Evolutionary conservation across 202 grass and related monocot genomes (phyloP).

Genomic region (Schoenoplectus triqueter): DNA sequence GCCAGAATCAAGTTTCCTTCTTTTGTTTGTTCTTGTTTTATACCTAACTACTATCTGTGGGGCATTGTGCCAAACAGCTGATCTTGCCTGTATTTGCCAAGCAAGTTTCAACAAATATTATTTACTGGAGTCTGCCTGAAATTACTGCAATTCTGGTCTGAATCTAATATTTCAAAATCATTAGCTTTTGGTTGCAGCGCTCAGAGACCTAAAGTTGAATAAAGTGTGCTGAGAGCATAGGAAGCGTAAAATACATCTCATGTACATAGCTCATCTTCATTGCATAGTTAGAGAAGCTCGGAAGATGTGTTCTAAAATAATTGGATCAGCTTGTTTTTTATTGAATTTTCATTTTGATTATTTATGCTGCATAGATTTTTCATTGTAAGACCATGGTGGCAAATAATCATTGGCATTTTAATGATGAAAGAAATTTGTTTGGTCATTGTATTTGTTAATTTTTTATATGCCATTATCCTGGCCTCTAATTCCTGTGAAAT

Average conservation of each 20-base stretch:
- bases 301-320: background rate
- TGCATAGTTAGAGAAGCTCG: background rate
- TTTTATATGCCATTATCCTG: background rate
- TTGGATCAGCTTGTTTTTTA: background rate
- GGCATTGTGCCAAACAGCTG: background rate
- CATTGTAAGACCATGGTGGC: background rate
- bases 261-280: background rate
- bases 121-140: background rate
- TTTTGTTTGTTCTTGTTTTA: too few species aligned
- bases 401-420: background rate
- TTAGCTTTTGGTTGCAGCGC: constrained; percentile 28
- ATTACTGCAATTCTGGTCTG: background rate
- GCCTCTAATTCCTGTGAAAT: background rate
- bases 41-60: background rate
- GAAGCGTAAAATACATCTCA: background rate
- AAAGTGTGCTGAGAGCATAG: background rate
- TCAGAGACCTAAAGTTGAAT: constrained; percentile 37
- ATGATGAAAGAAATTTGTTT: background rate
- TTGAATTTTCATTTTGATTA: background rate
- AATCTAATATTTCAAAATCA: constrained; percentile 13
- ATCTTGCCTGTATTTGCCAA: background rate
- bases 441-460: background rate
- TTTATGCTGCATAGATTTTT: background rate
- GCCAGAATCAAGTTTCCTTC: background rate
- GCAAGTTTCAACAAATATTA: background rate